Conservation (phyloP, 2,329 filamentous ascomycete genomes). For the Cercospora sp. region DNA sequence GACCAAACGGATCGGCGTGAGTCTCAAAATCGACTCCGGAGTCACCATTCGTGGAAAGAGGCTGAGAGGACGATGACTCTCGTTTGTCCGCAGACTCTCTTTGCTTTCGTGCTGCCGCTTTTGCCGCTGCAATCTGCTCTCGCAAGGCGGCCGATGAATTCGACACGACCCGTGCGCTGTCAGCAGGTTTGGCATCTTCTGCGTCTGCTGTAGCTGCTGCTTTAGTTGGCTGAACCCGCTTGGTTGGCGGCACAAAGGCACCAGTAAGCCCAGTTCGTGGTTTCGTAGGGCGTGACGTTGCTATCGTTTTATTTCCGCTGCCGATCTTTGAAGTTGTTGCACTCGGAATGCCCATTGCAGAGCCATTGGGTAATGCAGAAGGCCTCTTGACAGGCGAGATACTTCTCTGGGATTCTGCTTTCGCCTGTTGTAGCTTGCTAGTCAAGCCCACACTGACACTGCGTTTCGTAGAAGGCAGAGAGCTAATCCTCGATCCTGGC, state of each 20-base stretch:
- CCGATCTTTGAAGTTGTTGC: slow-evolving; percentile 1
- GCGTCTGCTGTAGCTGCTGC: neutral
- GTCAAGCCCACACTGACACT: slow-evolving; percentile 33
- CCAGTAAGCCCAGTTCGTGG: slow-evolving; percentile 37
- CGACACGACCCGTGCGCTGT: slow-evolving; percentile 24
- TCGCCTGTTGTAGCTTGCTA: slow-evolving; percentile 29
- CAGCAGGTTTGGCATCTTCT: neutral
- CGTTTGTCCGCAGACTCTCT: slow-evolving; percentile 36
- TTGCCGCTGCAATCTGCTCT: slow-evolving; percentile 90
- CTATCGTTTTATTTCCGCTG: slow-evolving; percentile 40
- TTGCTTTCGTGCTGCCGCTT: slow-evolving; percentile 62
- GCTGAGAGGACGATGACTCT: slow-evolving; percentile 27
- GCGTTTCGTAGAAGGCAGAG: slow-evolving; percentile 31
- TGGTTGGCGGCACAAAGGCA: slow-evolving; percentile 34
- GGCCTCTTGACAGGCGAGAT: slow-evolving; percentile 24
- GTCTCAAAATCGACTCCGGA: slow-evolving; percentile 58
- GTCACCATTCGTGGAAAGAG: slow-evolving; percentile 25
- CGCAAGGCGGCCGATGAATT: slow-evolving; percentile 75
- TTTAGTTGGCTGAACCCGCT: slow-evolving; percentile 7
- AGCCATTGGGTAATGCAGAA: slow-evolving; percentile 14
- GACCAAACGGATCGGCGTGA: slow-evolving; percentile 69
- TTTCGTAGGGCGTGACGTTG: slow-evolving; percentile 35
- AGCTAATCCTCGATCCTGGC: slow-evolving; percentile 25
- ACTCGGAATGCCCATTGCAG: slow-evolving; percentile 7
- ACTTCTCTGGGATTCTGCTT: slow-evolving; percentile 15